Base-by-base conservation (phyloP, 1,284 basidiomycete genomes). In the Termitomyces sp. region DNA sequence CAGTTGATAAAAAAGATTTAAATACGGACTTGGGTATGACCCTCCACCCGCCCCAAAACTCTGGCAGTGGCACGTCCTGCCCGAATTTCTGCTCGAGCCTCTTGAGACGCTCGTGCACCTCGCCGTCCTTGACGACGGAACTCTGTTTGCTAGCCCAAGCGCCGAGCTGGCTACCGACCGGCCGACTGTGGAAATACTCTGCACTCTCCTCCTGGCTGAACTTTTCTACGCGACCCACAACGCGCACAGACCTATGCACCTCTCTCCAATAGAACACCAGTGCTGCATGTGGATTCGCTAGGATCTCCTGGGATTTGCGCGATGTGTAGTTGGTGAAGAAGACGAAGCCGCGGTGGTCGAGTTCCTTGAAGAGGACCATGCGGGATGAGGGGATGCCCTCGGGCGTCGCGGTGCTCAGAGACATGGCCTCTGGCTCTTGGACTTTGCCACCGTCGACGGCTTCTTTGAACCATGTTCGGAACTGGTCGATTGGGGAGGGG, bases 291-390 rank as follows among this genome's bases (percentile, higher is more conserved):
- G 90, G 88, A 65, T 94, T 95, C 40, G 73, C 78, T 2, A 70
- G 59, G 43, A 99, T 77, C 70, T 98, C 97, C 34, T 73, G 68
- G 1, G 90, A 92, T 73, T 99, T 99, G 59, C 95, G 83, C 17
- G 93, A 96, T 36, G 81, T 81, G 76, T 99, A 99, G 75, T 99
- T 99, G 36, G 94, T 96, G 79, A 84, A 99, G 74, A 98, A 98
- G 53, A 96, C 82, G 73, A 99, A 98, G 36, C 95, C 94, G 49
- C 76, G 80, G 24, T 77, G 67, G 72, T 96, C 91, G 64, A 92
- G 83, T 64, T 93, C 83, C 71, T 98, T 98, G 65, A 98, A 85
- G 59, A 98, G 84, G 49, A 98, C 95, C 66, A 93, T 81, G 58
- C 95, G 86, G 3, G 90, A 83, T 10, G 92, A 94, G 15, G 96